Percentiles rank a stretch among this genome's conserved stretches.
Conservation (phyloP, 495 filamentous ascomycete genomes). For the Hypoxylon subgilvum region DNA sequence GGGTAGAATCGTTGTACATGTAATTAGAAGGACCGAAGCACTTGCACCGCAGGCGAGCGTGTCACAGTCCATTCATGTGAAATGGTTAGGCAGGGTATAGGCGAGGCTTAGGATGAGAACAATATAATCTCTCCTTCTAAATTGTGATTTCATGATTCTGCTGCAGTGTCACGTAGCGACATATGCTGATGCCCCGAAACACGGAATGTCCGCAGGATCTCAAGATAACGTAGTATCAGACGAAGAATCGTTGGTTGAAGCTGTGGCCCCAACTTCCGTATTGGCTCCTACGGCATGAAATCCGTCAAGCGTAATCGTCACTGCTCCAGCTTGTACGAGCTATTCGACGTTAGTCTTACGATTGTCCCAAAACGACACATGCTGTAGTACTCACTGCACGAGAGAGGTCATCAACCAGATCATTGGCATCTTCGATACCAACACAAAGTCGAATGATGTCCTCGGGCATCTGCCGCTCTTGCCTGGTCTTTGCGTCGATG, state of each 20-base stretch:
- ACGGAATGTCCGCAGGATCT: constrained; percentile 36
- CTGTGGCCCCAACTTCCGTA: constrained; percentile 19
- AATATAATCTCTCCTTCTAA: constrained; percentile 22
- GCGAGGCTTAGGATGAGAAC: constrained; percentile 1
- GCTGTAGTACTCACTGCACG: constrained; percentile 74
- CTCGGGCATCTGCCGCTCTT: constrained; percentile 90
- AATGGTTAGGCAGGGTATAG: constrained; percentile 21
- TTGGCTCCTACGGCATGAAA: constrained; percentile 62
- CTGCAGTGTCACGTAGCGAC: constrained; percentile 30
- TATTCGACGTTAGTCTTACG: constrained; percentile 45
- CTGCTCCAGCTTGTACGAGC: constrained; percentile 93
- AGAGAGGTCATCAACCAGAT: constrained; percentile 90
- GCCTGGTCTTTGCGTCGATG: constrained; percentile 91
- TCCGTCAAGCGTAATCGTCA: constrained; percentile 79
- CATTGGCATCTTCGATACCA: constrained; percentile 91
- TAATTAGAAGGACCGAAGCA: constrained; percentile 9
- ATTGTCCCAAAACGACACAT: constrained; percentile 14
- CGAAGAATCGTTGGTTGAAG: constrained; percentile 33
- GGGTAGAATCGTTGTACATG: constrained; percentile 25
- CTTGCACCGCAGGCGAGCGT: constrained; percentile 18
- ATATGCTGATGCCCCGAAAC: constrained; percentile 25
- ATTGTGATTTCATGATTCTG: constrained; percentile 15
- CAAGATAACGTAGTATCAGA: constrained; percentile 35
- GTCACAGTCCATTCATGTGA: constrained; percentile 18
- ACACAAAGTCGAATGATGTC: constrained; percentile 95